A percentile compares a stretch with the other conserved stretches of the same genome.
phyloP scores from a whole-genome alignment of 371 early-diverging fungal genomes.

The Basidiobolus meristosporus region DNA sequence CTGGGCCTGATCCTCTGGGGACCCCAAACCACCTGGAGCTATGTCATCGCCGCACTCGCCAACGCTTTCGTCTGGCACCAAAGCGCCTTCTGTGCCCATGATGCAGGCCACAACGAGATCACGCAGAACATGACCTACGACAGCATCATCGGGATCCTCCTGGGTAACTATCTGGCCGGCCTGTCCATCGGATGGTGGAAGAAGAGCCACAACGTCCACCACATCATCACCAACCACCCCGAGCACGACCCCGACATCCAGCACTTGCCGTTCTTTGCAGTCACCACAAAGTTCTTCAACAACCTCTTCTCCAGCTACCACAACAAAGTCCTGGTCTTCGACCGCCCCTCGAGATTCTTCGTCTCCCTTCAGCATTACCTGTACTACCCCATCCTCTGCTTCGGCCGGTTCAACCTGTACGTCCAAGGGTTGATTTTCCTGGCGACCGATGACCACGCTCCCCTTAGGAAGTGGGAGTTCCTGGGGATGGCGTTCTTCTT shows the following conservation, averaged over 20 bases:
- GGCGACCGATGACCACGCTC: slow-evolving; percentile 28
- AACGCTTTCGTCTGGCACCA: slow-evolving; percentile 80
- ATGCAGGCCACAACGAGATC: slow-evolving; percentile 86
- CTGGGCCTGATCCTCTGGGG: slow-evolving; percentile 30
- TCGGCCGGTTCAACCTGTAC: slow-evolving; percentile 89
- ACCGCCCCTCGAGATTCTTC: slow-evolving; percentile 48
- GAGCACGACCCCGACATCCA: slow-evolving; percentile 95
- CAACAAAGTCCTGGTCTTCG: slow-evolving; percentile 59
- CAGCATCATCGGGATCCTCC: slow-evolving; percentile 55
- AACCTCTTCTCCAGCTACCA: slow-evolving; percentile 83
- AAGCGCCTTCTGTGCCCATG: slow-evolving; percentile 80
- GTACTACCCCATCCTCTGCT: slow-evolving; percentile 68
- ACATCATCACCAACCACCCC: slow-evolving; percentile 70
- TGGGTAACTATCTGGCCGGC: slow-evolving; percentile 73
- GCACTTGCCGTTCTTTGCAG: slow-evolving; percentile 87
- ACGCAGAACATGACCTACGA: slow-evolving; percentile 56
- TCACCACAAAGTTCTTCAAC: slow-evolving; percentile 59
- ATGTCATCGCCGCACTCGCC: slow-evolving; percentile 8
- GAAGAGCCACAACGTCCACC: slow-evolving; percentile 89
- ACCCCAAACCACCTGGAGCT: slow-evolving; percentile 36
- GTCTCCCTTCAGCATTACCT: slow-evolving; percentile 64
- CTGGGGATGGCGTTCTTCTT: slow-evolving; percentile 49
- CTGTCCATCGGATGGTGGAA: slow-evolving; percentile 94
- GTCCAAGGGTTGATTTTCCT: slow-evolving; percentile 49
- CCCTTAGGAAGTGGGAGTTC: slow-evolving; percentile 57